These are phyloP conservation scores for Fusarium sororula DNA, from an alignment of 2,329 filamentous ascomycete species.

Conservation along the genomic window DNA sequence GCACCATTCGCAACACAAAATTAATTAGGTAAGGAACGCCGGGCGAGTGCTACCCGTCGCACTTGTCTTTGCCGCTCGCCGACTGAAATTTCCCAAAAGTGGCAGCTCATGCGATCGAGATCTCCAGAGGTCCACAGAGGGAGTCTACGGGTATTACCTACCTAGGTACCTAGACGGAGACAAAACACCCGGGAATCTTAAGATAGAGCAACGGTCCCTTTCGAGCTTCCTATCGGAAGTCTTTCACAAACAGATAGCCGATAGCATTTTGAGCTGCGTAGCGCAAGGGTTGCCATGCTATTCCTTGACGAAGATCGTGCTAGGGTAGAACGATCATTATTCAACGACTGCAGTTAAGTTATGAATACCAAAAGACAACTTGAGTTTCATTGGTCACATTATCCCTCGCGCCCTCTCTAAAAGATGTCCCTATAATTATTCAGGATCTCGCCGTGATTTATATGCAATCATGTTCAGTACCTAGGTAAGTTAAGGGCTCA, in stretches of 20 bases:
- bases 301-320: slow-evolving; percentile 8
- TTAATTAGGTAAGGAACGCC: slow-evolving; percentile 15
- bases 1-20: slow-evolving; percentile 8
- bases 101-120: slow-evolving; percentile 26
- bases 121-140: slow-evolving; percentile 5
- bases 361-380: not conserved
- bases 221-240: not conserved
- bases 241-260: slow-evolving; percentile 21
- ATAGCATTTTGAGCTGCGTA: not conserved
- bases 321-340: slow-evolving; percentile 19
- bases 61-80: slow-evolving; percentile 14
- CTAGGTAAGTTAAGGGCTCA: not conserved
- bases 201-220: not conserved
- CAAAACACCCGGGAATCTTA: not conserved
- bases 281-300: not conserved
- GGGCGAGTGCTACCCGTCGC: slow-evolving; percentile 11
- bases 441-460: not conserved
- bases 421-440: not conserved
- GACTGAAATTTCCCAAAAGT: slow-evolving; percentile 4
- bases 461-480: not conserved
- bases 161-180: not conserved
- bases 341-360: not conserved
- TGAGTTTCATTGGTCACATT: not conserved
- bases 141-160: not conserved
- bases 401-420: not conserved